These are phyloP conservation scores for Eragrostis tef DNA, from an alignment of 202 grass and related monocot genomes.

Conservation along the genomic window DNA sequence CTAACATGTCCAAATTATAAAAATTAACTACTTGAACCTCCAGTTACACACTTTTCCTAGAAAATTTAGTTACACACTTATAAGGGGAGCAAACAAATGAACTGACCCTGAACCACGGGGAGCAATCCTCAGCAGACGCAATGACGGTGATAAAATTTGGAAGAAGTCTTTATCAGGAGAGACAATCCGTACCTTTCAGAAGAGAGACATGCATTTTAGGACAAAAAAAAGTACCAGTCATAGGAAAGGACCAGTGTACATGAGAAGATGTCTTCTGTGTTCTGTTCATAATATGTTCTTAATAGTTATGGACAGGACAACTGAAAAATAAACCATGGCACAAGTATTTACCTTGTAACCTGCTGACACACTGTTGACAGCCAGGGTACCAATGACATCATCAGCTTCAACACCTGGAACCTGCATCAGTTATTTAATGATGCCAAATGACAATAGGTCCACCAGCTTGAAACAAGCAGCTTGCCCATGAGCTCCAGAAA, in stretches of 20 bases:
- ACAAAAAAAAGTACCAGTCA: conserved; percentile 37
- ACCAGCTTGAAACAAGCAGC: not conserved
- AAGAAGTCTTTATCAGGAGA: conserved; percentile 99
- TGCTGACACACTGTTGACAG: conserved; percentile 80
- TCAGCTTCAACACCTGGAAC: conserved; percentile 99
- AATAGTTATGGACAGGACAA: not conserved
- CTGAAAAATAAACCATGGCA: conserved; percentile 13
- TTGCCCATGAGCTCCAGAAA: not conserved
- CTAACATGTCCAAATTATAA: conserved; percentile 54
- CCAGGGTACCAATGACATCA: conserved; percentile 97
- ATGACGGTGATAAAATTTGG: conserved; percentile 90
- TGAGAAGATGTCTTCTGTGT: too few relatives aligned
- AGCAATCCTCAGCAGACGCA: conserved; percentile 80
- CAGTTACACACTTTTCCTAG: not conserved
- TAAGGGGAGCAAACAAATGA: conserved; percentile 25
- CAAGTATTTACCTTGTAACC: conserved; percentile 75
- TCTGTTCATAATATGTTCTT: too few relatives aligned
- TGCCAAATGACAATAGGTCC: conserved; percentile 15
- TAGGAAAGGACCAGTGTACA: conserved; percentile 33
- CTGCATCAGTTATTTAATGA: conserved; percentile 60
- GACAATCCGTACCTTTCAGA: conserved; percentile 85
- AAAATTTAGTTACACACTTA: conserved; percentile 7
- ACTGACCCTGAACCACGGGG: conserved; percentile 82
- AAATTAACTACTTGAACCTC: conserved; percentile 37
- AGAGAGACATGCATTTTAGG: conserved; percentile 17